Percentiles rank a stretch among this genome's conserved stretches.
Evolutionary conservation across 208 protist species (phyloP).

Genomic region (Acanthamoeba castellanii): DNA sequence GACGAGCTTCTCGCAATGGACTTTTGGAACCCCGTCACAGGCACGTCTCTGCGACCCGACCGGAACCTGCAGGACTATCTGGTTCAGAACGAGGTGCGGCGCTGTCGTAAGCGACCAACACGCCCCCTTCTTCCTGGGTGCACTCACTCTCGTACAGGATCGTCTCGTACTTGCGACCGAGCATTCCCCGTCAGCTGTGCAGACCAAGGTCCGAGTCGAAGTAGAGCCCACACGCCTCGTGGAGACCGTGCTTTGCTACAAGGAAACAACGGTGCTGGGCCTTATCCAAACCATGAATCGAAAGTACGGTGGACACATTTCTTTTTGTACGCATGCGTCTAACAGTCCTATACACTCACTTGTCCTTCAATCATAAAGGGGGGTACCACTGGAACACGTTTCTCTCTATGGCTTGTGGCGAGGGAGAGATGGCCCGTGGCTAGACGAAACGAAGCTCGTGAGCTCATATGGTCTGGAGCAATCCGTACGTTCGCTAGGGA

Average conservation of each 20-base stretch:
- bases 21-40: slow-evolving; percentile 1
- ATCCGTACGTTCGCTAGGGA: not conserved
- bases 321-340: too few relatives aligned
- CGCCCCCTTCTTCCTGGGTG: not conserved
- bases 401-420: not conserved
- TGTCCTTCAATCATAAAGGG: not conserved
- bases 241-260: not conserved
- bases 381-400: not conserved
- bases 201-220: not conserved
- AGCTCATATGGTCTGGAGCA: not conserved
- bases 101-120: not conserved
- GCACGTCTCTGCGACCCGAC: not conserved
- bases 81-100: not conserved
- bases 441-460: not conserved
- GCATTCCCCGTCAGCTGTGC: not conserved
- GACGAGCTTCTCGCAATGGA: not conserved
- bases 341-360: not conserved
- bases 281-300: not conserved
- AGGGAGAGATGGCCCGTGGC: not conserved
- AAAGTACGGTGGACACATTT: not conserved
- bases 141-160: not conserved
- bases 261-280: not conserved
- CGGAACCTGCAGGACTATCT: slow-evolving; percentile 4
- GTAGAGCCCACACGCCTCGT: not conserved
- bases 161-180: not conserved